Conservation (phyloP, 768 basidiomycete species). For the Floccularia luteovirens region DNA sequence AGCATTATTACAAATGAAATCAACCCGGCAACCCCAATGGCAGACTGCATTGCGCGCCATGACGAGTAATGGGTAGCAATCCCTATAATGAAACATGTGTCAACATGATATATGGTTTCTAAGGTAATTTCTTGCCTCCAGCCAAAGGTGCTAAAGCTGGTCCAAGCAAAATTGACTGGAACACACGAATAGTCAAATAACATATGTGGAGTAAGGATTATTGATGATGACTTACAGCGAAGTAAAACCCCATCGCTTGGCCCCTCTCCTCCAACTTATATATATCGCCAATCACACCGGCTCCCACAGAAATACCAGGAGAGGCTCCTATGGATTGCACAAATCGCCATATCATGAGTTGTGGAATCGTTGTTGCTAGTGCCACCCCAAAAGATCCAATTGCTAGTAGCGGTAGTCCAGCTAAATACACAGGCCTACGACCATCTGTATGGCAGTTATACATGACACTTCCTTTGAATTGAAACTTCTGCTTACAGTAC, state of each 20-base stretch:
- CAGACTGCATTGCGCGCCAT: slow-evolving; percentile 46
- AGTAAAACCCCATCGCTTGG: slow-evolving; percentile 48
- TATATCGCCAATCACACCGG: slow-evolving; percentile 48
- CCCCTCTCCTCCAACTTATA: slow-evolving; percentile 52
- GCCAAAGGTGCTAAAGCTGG: slow-evolving; percentile 52
- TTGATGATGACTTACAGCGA: slow-evolving; percentile 25
- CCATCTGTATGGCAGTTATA: slow-evolving; percentile 40
- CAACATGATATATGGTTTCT: not conserved
- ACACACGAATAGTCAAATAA: not conserved
- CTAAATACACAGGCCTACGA: slow-evolving; percentile 47
- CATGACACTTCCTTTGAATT: no score
- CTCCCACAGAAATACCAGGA: slow-evolving; percentile 41
- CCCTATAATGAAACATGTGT: slow-evolving; percentile 17
- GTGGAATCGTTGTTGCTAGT: slow-evolving; percentile 25
- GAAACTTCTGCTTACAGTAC: slow-evolving; percentile 26
- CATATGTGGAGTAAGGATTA: not conserved
- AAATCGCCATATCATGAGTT: slow-evolving; percentile 51
- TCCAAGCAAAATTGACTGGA: slow-evolving; percentile 46
- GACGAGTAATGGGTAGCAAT: slow-evolving; percentile 42
- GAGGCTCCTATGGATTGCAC: slow-evolving; percentile 59
- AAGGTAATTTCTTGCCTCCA: slow-evolving; percentile 31
- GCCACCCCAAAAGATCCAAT: slow-evolving; percentile 58
- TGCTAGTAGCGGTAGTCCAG: slow-evolving; percentile 50
- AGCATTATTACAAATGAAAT: slow-evolving; percentile 25
- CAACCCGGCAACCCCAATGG: slow-evolving; percentile 26